These are phyloP conservation scores for Starmerella davenportii DNA, from an alignment of 805 yeast genomes.

Conservation along the genomic window DNA sequence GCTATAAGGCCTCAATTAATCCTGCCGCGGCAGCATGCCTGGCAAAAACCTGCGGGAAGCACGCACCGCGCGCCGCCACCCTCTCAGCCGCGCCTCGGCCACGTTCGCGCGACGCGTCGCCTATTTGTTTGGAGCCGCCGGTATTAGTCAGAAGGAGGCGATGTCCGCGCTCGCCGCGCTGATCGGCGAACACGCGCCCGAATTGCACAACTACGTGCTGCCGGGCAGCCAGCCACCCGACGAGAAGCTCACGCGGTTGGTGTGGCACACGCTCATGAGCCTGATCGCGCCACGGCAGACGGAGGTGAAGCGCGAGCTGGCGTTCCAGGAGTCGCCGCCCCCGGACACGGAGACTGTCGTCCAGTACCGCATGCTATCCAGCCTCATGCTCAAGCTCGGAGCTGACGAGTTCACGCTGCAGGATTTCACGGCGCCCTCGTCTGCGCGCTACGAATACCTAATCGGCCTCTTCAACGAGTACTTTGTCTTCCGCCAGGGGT, in stretches of 20 bases:
- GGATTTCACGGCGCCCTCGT: background rate
- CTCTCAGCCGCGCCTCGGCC: too few species aligned
- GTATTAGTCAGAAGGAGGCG: too few species aligned
- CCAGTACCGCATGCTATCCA: background rate
- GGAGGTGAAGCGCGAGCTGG: background rate
- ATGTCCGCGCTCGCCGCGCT: background rate
- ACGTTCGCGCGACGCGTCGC: too few species aligned
- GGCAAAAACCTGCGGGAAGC: too few species aligned
- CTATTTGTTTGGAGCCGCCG: too few species aligned
- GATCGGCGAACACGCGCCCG: background rate
- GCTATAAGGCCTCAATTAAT: too few species aligned
- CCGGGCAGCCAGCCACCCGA: background rate
- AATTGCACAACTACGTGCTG: background rate
- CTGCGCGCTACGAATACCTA: background rate
- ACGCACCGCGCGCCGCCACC: too few species aligned
- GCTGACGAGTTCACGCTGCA: background rate
- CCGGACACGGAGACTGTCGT: background rate
- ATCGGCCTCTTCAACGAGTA: background rate
- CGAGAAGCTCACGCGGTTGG: background rate
- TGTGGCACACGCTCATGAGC: background rate
- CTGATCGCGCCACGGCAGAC: background rate
- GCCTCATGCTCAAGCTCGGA: background rate
- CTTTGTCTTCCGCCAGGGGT: background rate
- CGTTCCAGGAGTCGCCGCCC: background rate
- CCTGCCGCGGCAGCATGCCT: too few species aligned